Evolutionary conservation across 306 rosid species (phyloP).

Genomic region (Geum urbanum): DNA sequence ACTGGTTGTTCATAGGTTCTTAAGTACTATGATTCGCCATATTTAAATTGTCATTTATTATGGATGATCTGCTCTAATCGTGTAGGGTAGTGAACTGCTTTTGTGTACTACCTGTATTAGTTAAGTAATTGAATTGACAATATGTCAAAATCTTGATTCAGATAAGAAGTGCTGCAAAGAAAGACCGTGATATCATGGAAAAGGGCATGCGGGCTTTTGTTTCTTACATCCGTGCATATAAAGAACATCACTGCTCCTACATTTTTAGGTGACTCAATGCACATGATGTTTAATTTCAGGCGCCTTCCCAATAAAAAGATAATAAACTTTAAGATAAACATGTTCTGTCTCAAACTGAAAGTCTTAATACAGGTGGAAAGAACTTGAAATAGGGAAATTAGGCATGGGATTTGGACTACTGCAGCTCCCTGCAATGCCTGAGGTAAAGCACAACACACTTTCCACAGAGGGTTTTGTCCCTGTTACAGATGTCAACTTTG

Average conservation of each 20-base stretch:
- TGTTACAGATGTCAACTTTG: conserved; percentile 60
- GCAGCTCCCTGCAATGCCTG: conserved; percentile 83
- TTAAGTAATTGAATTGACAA: background rate
- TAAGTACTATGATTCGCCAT: background rate
- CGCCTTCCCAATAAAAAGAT: background rate
- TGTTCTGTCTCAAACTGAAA: conserved; percentile 17
- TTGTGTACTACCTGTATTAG: background rate
- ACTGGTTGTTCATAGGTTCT: background rate
- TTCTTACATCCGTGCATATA: conserved; percentile 83
- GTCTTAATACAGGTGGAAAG: conserved; percentile 61
- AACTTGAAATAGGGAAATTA: conserved; percentile 87
- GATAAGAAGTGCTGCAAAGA: conserved; percentile 68
- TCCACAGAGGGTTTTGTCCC: conserved; percentile 76
- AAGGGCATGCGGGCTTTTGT: conserved; percentile 87
- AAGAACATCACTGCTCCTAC: conserved; percentile 82
- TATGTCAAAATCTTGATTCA: conserved; percentile 29
- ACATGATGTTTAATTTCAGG: background rate
- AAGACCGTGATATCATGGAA: conserved; percentile 93
- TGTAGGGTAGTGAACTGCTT: no score
- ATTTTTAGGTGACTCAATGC: conserved; percentile 58
- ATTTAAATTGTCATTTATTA: background rate
- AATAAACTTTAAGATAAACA: background rate
- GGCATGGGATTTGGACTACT: conserved; percentile 83
- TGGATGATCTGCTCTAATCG: background rate
- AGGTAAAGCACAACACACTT: conserved; percentile 67